These are phyloP conservation scores for Triticum timopheevii DNA, from an alignment of 176 grass and related monocot species.

Conservation along the genomic window DNA sequence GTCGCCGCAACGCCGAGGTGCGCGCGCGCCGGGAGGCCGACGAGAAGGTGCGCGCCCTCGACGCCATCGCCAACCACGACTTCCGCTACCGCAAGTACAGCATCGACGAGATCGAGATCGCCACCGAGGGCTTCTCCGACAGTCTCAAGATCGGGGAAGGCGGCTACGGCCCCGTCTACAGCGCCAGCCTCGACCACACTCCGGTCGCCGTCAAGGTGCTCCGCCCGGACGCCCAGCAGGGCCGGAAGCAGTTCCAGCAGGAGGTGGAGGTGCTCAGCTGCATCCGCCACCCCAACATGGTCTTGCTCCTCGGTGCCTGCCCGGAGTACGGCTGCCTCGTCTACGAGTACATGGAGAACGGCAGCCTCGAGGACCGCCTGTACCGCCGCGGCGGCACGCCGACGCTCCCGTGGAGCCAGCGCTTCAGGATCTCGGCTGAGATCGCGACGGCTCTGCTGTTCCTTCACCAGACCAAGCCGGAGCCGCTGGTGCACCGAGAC, in stretches of 20 bases:
- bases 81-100: conserved; percentile 74
- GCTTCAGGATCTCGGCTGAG: conserved; percentile 82
- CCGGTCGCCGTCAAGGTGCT: conserved; percentile 91
- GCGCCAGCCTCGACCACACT: conserved; percentile 79
- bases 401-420: conserved; percentile 59
- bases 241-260: conserved; percentile 93
- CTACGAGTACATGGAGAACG: conserved; percentile 95
- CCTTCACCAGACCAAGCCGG: conserved; percentile 85
- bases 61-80: conserved; percentile 60
- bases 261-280: conserved; percentile 92
- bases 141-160: conserved; percentile 89
- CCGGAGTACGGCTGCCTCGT: conserved; percentile 89
- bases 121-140: conserved; percentile 81
- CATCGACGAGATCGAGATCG: conserved; percentile 84
- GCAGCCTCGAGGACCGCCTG: conserved; percentile 87
- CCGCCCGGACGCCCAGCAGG: conserved; percentile 74
- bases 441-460: conserved; percentile 79
- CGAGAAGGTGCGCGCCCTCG: conserved; percentile 72
- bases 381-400: conserved; percentile 64
- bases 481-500: conserved; percentile 93
- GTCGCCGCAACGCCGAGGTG: conserved; percentile 73
- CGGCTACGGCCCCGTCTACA: conserved; percentile 92
- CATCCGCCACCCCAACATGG: conserved; percentile 98
- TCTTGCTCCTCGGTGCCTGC: conserved; percentile 86
- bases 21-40: conserved; percentile 75